Evolutionary conservation across 2,329 filamentous ascomycete genomes (phyloP).

Genomic region (Mariannaea elegans): DNA sequence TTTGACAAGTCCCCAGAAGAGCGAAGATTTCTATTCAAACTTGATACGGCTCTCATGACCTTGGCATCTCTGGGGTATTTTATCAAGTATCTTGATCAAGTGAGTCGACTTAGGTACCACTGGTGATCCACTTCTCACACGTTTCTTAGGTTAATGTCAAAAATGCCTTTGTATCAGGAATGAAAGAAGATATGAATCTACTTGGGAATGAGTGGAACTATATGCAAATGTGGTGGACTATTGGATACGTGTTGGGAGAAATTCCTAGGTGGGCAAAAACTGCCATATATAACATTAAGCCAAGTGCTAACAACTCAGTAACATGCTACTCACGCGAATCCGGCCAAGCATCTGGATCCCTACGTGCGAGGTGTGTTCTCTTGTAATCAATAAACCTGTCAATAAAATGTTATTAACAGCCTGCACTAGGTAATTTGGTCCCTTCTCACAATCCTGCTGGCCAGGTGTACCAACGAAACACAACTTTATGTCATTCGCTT

Average conservation of each 20-base stretch:
- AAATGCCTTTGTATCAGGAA: constrained; percentile 43
- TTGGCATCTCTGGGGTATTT: constrained; percentile 49
- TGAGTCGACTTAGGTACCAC: no score
- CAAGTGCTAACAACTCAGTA: constrained; percentile 20
- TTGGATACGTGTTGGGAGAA: constrained; percentile 64
- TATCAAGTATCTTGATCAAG: constrained; percentile 48
- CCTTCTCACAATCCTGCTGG: constrained; percentile 39
- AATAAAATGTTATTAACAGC: no score
- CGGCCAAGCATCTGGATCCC: constrained; percentile 52
- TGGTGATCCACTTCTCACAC: no score
- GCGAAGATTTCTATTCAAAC: constrained; percentile 51
- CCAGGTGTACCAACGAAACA: constrained; percentile 43
- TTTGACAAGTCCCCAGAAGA: constrained; percentile 53
- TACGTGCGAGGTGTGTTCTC: constrained; percentile 39
- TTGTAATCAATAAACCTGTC: no score
- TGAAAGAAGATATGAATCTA: constrained; percentile 61
- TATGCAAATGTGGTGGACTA: constrained; percentile 61
- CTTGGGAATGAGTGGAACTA: constrained; percentile 58
- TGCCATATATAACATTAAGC: rapidly evolving
- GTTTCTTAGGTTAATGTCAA: constrained; percentile 32
- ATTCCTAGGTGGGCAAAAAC: constrained; percentile 37
- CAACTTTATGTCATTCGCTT: constrained; percentile 51
- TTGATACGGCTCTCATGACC: constrained; percentile 50
- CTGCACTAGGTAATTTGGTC: constrained; percentile 30
- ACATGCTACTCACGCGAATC: constrained; percentile 48